Conservation (phyloP, 2,329 filamentous ascomycete species). For the Cadophora sp. region DNA sequence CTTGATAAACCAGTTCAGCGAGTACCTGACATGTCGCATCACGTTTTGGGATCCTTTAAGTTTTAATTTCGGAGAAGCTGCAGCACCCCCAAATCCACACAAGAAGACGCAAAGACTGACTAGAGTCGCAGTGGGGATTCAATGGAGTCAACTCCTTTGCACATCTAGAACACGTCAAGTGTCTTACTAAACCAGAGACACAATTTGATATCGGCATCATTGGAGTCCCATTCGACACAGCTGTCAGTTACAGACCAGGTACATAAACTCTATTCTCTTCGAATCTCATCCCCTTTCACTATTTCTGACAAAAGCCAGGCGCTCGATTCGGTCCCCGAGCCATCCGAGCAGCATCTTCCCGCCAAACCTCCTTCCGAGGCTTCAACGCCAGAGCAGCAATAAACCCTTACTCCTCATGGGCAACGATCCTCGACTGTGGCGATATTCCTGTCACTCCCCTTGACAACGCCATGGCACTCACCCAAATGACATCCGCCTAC, state of each 20-base stretch:
- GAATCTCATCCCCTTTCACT: not conserved
- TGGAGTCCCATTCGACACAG: conserved; percentile 77
- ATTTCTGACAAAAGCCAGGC: conserved; percentile 48
- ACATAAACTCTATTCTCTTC: not conserved
- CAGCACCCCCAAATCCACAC: not conserved
- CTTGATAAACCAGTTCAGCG: too few relatives aligned
- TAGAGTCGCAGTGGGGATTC: conserved; percentile 61
- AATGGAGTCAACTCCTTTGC: conserved; percentile 78
- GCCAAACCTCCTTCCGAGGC: conserved; percentile 80
- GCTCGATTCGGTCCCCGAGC: conserved; percentile 87
- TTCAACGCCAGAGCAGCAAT: conserved; percentile 83
- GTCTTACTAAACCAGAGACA: conserved; percentile 68
- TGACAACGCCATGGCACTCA: conserved; percentile 81
- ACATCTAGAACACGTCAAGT: conserved; percentile 72
- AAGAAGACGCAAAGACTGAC: conserved; percentile 2
- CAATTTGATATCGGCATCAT: conserved; percentile 75
- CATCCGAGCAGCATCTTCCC: conserved; percentile 82
- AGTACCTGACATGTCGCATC: too few relatives aligned
- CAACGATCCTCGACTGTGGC: conserved; percentile 83
- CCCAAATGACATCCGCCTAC: conserved; percentile 71
- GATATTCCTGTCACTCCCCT: conserved; percentile 88
- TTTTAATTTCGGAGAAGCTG: not conserved
- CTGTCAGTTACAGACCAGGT: conserved; percentile 74
- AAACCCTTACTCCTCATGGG: conserved; percentile 85
- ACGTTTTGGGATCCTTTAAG: too few relatives aligned